phyloP scores from a whole-genome alignment of 441 rosid genomes.

The Arabidopsis lyrata region DNA sequence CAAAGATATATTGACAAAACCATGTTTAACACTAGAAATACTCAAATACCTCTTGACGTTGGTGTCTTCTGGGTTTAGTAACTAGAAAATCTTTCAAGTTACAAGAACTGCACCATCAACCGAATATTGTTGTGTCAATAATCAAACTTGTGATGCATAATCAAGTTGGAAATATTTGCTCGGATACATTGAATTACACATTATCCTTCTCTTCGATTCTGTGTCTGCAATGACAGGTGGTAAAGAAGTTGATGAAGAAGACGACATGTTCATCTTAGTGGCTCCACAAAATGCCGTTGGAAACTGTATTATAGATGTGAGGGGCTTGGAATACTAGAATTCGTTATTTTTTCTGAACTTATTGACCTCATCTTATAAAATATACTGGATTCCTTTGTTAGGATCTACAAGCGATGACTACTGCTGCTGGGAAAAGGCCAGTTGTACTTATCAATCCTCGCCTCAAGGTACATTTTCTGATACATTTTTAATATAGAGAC shows the following conservation, averaged over 20 bases:
- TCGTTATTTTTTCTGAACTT: background rate
- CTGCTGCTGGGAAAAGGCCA: slow-evolving; percentile 85
- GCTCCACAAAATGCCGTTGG: slow-evolving; percentile 99
- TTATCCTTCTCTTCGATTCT: slow-evolving; percentile 7
- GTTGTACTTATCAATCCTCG: slow-evolving; percentile 88
- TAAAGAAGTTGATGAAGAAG: slow-evolving; percentile 82
- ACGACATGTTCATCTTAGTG: slow-evolving; percentile 87
- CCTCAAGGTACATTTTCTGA: slow-evolving; percentile 67
- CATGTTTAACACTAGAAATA: background rate
- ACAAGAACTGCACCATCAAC: slow-evolving; percentile 13
- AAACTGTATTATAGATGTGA: slow-evolving; percentile 90
- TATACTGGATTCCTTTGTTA: slow-evolving; percentile 41
- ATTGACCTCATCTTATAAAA: slow-evolving; percentile 25
- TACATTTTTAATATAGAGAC: background rate
- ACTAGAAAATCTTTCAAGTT: slow-evolving; percentile 21
- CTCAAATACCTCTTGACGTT: background rate
- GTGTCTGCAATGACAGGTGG: slow-evolving; percentile 51
- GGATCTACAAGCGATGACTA: slow-evolving; percentile 95
- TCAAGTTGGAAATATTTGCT: slow-evolving; percentile 6
- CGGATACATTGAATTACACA: background rate
- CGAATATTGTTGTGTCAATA: slow-evolving; percentile 10
- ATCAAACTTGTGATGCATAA: slow-evolving; percentile 13
- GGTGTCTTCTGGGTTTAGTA: background rate
- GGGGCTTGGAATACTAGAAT: slow-evolving; percentile 36
- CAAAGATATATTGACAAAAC: background rate